Conservation (phyloP, 2,329 filamentous ascomycete genomes). For the Pyrenochaeta sp. region DNA sequence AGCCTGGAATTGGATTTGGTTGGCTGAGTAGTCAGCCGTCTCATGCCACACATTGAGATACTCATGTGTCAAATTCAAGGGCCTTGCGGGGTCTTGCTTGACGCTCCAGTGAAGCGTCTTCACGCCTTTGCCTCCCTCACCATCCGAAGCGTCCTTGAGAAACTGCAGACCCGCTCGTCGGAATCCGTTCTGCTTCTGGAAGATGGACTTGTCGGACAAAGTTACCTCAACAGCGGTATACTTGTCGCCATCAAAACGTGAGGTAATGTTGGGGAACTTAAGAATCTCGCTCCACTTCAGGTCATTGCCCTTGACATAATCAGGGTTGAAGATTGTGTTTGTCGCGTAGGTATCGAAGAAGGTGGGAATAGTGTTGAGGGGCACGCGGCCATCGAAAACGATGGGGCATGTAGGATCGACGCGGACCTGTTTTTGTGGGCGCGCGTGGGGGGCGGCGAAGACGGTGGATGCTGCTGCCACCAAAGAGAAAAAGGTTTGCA, state of each 20-base stretch:
- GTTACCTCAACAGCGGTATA: constrained; percentile 63
- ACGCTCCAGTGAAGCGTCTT: constrained; percentile 71
- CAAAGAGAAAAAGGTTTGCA: constrained; percentile 25
- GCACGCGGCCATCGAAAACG: constrained; percentile 49
- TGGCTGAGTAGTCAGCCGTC: constrained; percentile 50
- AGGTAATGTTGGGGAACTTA: constrained; percentile 56
- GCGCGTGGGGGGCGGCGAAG: constrained; percentile 33
- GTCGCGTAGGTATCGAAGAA: constrained; percentile 44
- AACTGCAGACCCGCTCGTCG: constrained; percentile 66
- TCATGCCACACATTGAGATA: constrained; percentile 60
- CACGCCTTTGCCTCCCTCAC: constrained; percentile 62
- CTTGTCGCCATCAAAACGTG: constrained; percentile 57
- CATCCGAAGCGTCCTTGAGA: constrained; percentile 61
- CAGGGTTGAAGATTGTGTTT: constrained; percentile 59
- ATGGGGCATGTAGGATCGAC: constrained; percentile 44
- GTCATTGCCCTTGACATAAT: constrained; percentile 62
- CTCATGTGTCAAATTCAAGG: constrained; percentile 68
- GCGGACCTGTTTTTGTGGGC: constrained; percentile 4
- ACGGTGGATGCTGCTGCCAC: constrained; percentile 31
- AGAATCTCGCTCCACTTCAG: constrained; percentile 62
- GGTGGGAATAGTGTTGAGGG: constrained; percentile 31
- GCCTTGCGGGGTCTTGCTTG: constrained; percentile 60
- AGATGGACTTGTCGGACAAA: constrained; percentile 67
- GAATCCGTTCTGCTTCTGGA: constrained; percentile 67
- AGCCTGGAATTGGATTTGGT: constrained; percentile 61